phyloP scores from a whole-genome alignment of 306 rosid genomes.

The Cucumis cinereus region DNA sequence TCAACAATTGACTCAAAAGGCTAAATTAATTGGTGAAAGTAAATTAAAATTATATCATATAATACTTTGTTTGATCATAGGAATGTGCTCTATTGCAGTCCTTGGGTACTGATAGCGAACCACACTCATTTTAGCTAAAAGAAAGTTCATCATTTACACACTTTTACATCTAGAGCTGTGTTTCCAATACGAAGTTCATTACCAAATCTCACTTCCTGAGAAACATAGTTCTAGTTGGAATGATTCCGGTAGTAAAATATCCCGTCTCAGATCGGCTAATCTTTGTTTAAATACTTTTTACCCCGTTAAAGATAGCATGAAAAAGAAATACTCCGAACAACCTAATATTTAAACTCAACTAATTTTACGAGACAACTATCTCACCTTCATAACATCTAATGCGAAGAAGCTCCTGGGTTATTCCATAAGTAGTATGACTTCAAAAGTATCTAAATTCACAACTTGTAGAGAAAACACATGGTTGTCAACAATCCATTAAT shows the following conservation, averaged over 20 bases:
- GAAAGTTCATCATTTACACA: neutral
- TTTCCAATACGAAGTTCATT: neutral
- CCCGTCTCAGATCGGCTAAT: neutral
- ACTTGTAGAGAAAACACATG: neutral
- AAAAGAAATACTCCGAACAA: neutral
- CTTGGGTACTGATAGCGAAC: neutral
- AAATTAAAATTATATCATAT: no score
- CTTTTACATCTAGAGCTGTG: neutral
- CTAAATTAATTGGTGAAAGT: no score
- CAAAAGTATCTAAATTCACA: neutral
- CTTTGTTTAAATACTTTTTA: neutral
- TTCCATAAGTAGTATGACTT: neutral
- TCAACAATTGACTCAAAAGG: no score
- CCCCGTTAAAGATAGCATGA: neutral
- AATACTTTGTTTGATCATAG: neutral
- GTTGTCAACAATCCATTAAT: neutral
- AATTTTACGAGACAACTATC: neutral
- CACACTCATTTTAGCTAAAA: neutral
- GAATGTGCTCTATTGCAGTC: neutral
- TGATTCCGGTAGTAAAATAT: neutral
- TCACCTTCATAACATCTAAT: neutral
- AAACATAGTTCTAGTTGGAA: neutral
- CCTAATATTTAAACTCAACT: neutral
- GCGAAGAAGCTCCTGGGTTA: neutral
- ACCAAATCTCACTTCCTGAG: neutral